Evolutionary conservation across 768 basidiomycete species (phyloP).

Genomic region (Pleurotus pulmonarius): DNA sequence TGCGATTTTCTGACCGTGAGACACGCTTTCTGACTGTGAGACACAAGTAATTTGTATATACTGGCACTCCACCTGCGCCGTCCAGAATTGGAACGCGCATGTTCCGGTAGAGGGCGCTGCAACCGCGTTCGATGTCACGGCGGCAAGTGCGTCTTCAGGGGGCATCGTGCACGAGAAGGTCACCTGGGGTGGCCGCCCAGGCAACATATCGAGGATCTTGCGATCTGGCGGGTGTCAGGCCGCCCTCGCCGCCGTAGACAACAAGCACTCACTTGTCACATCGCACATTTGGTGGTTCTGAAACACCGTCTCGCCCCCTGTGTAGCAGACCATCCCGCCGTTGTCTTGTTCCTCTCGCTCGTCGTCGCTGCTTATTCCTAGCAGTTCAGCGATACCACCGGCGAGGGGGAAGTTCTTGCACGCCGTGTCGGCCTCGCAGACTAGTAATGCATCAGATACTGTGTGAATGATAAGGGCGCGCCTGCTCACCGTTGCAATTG

Average conservation of each 20-base stretch:
- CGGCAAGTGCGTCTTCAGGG: neutral
- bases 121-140: neutral
- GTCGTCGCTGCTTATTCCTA: slow-evolving; percentile 19
- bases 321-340: slow-evolving; percentile 90
- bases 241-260: neutral
- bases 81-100: slow-evolving; percentile 99
- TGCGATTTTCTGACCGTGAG: too few relatives aligned
- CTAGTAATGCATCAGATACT: slow-evolving; percentile 33
- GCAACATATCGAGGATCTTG: slow-evolving; percentile 92
- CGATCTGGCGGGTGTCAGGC: slow-evolving; percentile 50
- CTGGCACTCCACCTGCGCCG: slow-evolving; percentile 87
- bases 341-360: slow-evolving; percentile 25
- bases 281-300: slow-evolving; percentile 97
- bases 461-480: neutral
- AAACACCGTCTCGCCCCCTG: slow-evolving; percentile 89
- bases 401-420: slow-evolving; percentile 77
- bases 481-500: slow-evolving; percentile 86
- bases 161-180: slow-evolving; percentile 76
- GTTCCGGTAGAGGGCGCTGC: slow-evolving; percentile 30
- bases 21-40: too few relatives aligned
- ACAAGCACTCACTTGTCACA: slow-evolving; percentile 77
- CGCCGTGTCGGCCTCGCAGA: slow-evolving; percentile 79
- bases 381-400: slow-evolving; percentile 27
- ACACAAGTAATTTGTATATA: too few relatives aligned
- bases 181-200: slow-evolving; percentile 88